Evolutionary conservation across 306 rosid genomes (phyloP).

Genomic region (Chamaecrista fasciculata): DNA sequence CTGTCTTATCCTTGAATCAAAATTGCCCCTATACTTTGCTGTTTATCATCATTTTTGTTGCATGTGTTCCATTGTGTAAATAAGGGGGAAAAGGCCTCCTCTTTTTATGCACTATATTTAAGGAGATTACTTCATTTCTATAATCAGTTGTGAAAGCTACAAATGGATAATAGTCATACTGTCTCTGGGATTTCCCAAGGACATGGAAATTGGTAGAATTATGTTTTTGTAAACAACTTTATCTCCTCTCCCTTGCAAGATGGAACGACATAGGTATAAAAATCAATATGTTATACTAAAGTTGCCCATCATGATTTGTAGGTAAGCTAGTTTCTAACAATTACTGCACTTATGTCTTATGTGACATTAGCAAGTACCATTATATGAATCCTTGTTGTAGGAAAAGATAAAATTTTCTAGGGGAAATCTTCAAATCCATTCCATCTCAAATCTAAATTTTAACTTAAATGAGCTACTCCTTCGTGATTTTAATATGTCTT

Average conservation of each 20-base stretch:
- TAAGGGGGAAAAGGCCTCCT: not conserved
- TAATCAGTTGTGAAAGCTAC: constrained; percentile 1
- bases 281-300: constrained; percentile 13
- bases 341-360: constrained; percentile 5
- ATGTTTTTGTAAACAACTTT: constrained; percentile 2
- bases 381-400: constrained; percentile 5
- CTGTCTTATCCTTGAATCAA: constrained; percentile 28
- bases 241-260: not conserved
- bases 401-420: constrained; percentile 1
- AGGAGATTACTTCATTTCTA: constrained; percentile 12
- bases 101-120: not conserved
- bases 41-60: not conserved
- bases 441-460: constrained; percentile 17
- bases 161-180: not conserved
- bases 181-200: constrained; percentile 8
- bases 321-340: constrained; percentile 9
- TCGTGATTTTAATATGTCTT: not conserved
- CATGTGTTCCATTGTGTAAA: not conserved
- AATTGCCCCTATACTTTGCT: constrained; percentile 7
- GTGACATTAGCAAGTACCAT: not conserved
- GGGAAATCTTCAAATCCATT: not conserved
- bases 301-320: constrained; percentile 5
- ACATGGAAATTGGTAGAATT: not conserved
- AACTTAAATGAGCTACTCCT: constrained; percentile 17
- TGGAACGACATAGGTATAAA: constrained; percentile 1